Evolutionary conservation across 176 grass and related monocot genomes (phyloP).

Genomic region (Thinopyrum elongatum): DNA sequence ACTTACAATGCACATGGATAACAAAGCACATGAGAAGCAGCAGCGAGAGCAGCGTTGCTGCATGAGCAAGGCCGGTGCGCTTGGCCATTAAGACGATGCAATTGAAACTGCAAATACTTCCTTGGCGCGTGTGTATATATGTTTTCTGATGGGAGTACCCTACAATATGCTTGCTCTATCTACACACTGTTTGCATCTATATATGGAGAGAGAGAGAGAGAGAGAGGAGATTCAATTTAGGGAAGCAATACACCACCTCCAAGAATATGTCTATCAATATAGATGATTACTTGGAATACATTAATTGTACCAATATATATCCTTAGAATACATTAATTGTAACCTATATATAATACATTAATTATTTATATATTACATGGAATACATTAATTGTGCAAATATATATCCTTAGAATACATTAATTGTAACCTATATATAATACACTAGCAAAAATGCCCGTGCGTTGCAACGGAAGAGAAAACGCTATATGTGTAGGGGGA

Average conservation of each 20-base stretch:
- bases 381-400: no score
- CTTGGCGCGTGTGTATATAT: not conserved
- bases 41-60: not conserved
- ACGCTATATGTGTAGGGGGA: no score
- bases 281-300: not conserved
- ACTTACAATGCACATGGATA: not conserved
- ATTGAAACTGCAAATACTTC: not conserved
- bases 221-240: not conserved
- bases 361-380: no score
- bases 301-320: not conserved
- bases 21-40: not conserved
- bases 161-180: not conserved
- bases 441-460: no score
- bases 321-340: not conserved
- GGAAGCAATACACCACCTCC: not conserved
- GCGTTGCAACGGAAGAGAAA: no score
- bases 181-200: not conserved
- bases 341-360: no score
- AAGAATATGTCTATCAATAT: not conserved
- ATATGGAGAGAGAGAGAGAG: not conserved
- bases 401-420: no score
- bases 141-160: not conserved
- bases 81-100: not conserved
- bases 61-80: not conserved
- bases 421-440: no score